Evolutionary conservation across 441 rosid species (phyloP), one percentile per base, ranked within the genome.

Genomic region (Eugenia klotzschiana): DNA sequence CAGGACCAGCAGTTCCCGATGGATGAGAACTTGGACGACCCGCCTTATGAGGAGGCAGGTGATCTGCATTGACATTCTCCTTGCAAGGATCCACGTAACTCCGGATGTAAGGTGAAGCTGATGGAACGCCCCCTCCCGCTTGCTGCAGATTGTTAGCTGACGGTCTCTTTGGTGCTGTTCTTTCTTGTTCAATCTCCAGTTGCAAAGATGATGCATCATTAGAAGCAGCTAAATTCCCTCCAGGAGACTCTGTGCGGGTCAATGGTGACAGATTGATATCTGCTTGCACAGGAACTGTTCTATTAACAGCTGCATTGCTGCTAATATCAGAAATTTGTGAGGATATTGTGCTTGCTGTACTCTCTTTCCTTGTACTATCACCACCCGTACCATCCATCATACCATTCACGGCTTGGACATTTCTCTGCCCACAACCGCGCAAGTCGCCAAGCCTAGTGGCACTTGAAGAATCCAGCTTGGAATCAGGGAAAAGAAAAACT

Each of bases 321-420:
- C 94, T 92, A 58, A 88, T 40, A 87, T 93, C 96, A 55, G 96
- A 94, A 83, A 91, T 92, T 83, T 91, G 94, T 13, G 95, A 93
- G 51, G 96, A 94, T 81, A 88, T 84, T 51, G 84, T 92, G 87
- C 95, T 94, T n/a, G 94, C 85, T 74, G 87, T 86, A 85, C 96
- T 94, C 83, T 85, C 95, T 89, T 91, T 92, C 89, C 94, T 89
- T n/a, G 81, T 82, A 49, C 90, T 84, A 29, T 84, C 83, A 57
- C 89, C 83, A 40, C 81, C 83, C 54, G 8, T 77, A 82, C 90
- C 91, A 41, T 90, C 93, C 55, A 51, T 33, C 79, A 90, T 81
- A 84, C 92, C 94, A 84, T 89, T 94, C 81, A 93, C 89, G 1
- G 95, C 94, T 82, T 93, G 92, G 57, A 93, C 89, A 84, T 93